Percentiles rank a stretch among this genome's conserved stretches.
Evolutionary conservation across 139 green algal genomes (phyloP).

Genomic region (Trebouxia sp.): DNA sequence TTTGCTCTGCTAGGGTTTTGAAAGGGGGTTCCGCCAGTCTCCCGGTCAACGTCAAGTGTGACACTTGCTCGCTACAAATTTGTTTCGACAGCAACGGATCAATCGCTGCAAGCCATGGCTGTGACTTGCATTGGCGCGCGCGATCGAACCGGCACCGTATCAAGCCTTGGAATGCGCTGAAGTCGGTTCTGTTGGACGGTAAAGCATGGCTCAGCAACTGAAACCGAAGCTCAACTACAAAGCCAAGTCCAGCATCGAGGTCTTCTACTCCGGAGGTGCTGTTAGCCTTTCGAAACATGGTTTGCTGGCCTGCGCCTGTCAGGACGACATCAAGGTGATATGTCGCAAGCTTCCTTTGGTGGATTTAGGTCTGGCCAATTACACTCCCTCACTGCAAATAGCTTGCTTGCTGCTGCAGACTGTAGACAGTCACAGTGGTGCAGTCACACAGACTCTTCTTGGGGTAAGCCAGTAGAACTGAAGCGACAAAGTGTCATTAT

Average conservation of each 20-base stretch:
- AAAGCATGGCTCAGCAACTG: neutral
- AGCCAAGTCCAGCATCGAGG: conserved; percentile 67
- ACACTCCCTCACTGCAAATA: neutral
- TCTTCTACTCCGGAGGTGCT: conserved; percentile 88
- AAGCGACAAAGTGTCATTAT: neutral
- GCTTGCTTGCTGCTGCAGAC: conserved; percentile 51
- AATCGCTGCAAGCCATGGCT: too few species aligned
- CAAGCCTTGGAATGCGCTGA: neutral
- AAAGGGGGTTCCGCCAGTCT: too few species aligned
- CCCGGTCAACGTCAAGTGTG: too few species aligned
- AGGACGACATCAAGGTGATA: conserved; percentile 86
- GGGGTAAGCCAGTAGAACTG: conserved; percentile 54
- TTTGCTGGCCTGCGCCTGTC: conserved; percentile 76
- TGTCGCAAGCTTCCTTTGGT: too few species aligned
- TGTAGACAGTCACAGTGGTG: conserved; percentile 64
- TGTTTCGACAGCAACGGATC: too few species aligned
- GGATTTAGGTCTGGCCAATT: neutral
- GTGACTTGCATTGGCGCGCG: too few species aligned
- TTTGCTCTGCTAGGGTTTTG: too few species aligned
- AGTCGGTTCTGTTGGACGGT: too few species aligned
- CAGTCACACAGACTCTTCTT: conserved; percentile 60
- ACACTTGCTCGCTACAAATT: neutral
- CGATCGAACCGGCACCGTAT: too few species aligned
- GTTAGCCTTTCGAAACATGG: conserved; percentile 64
- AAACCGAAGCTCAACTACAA: conserved; percentile 73